phyloP scores from a whole-genome alignment of 305 asterid species.

The Fraxinus latifolia region DNA sequence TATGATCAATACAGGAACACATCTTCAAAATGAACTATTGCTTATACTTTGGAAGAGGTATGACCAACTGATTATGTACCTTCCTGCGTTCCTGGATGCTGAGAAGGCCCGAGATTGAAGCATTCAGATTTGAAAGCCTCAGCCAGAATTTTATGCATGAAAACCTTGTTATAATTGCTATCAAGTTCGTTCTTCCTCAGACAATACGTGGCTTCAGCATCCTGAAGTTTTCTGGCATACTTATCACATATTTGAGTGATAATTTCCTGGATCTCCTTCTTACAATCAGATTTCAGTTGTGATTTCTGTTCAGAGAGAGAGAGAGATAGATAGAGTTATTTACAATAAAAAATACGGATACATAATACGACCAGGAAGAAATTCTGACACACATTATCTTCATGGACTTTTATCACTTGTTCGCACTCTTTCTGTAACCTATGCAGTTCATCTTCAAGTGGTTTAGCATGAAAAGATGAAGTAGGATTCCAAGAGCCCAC shows the following conservation, averaged over 20 bases:
- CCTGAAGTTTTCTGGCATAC: constrained; percentile 46
- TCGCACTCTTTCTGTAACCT: constrained; percentile 39
- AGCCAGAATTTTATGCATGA: constrained; percentile 52
- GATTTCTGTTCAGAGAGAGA: constrained; percentile 42
- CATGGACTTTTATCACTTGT: constrained; percentile 34
- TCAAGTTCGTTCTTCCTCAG: constrained; percentile 38
- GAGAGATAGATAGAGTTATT: constrained; percentile 15
- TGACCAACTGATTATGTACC: constrained; percentile 41
- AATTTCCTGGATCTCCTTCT: constrained; percentile 56
- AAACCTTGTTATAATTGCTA: constrained; percentile 36
- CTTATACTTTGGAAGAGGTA: neutral
- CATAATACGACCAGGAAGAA: constrained; percentile 21
- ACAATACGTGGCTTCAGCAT: constrained; percentile 36
- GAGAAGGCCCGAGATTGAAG: constrained; percentile 46
- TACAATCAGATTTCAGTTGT: constrained; percentile 45
- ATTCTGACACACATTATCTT: constrained; percentile 41
- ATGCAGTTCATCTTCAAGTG: constrained; percentile 52
- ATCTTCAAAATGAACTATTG: neutral
- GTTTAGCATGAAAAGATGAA: constrained; percentile 26
- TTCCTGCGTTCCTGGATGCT: constrained; percentile 41
- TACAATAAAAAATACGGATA: neutral
- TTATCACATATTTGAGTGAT: constrained; percentile 42
- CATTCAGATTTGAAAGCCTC: constrained; percentile 65
- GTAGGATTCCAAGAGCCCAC: constrained; percentile 26
- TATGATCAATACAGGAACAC: neutral